phyloP scores from a whole-genome alignment of 2,329 filamentous ascomycete genomes.

The Apiospora koreana region DNA sequence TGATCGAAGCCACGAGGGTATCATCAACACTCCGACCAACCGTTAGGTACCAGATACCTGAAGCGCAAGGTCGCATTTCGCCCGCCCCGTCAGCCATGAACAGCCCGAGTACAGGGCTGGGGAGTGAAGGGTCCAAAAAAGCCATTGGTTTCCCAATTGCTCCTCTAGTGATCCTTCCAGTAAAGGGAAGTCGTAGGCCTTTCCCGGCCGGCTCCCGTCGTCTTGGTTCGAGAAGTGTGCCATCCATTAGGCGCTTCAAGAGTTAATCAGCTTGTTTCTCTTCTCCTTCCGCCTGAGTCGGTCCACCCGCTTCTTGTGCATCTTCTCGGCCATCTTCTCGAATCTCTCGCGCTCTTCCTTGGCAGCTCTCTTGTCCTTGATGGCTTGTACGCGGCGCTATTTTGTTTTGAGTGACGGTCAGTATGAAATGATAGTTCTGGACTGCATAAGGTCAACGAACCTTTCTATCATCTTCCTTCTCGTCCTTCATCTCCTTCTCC shows the following conservation, averaged over 20 bases:
- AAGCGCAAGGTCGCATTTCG: not conserved
- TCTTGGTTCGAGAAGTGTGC: not conserved
- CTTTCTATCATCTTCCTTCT: conserved; percentile 87
- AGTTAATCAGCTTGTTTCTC: conserved; percentile 82
- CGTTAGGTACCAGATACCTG: not conserved
- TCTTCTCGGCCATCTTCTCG: conserved; percentile 93
- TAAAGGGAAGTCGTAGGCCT: not conserved
- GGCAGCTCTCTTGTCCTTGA: conserved; percentile 81
- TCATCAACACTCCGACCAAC: not conserved
- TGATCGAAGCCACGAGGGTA: conserved; percentile 4
- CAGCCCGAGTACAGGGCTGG: not conserved
- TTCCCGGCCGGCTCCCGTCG: not conserved
- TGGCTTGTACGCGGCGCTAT: conserved; percentile 74
- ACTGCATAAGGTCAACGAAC: conserved; percentile 42
- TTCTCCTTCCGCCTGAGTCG: conserved; percentile 94
- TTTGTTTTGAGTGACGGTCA: conserved; percentile 16
- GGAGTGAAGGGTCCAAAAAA: not conserved
- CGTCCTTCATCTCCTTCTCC: conserved; percentile 93
- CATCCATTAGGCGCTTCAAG: conserved; percentile 41
- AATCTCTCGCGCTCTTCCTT: conserved; percentile 95
- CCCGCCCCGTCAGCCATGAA: not conserved
- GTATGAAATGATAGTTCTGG: not conserved
- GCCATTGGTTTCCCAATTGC: not conserved
- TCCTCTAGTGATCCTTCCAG: not conserved
- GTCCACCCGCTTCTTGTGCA: conserved; percentile 95